Conservation (phyloP, 2,329 filamentous ascomycete species). For the Trichoderma citrinoviride region DNA sequence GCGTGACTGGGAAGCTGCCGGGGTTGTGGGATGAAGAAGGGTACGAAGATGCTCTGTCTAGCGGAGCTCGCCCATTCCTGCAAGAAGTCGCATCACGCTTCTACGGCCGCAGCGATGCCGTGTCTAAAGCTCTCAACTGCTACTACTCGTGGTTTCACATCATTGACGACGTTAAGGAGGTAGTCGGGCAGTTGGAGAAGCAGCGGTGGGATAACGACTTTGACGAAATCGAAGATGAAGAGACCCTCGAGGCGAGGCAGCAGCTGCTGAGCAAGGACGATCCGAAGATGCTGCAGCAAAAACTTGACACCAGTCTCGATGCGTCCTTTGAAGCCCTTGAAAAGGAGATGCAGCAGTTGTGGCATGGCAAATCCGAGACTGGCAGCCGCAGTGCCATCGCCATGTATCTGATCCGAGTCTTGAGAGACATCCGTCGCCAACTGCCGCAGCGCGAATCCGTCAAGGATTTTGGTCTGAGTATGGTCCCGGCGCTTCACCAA, state of each 20-base stretch:
- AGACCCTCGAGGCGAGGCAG: constrained; percentile 65
- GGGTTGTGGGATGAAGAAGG: constrained; percentile 67
- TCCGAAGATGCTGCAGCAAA: constrained; percentile 59
- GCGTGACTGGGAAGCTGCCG: constrained; percentile 47
- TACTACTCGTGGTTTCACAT: constrained; percentile 74
- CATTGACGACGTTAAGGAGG: constrained; percentile 62
- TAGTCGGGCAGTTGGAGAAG: constrained; percentile 63
- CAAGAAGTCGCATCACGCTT: constrained; percentile 65
- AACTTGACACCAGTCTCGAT: constrained; percentile 54
- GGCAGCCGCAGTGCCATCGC: constrained; percentile 52
- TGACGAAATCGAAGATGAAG: constrained; percentile 71
- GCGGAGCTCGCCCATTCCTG: constrained; percentile 67
- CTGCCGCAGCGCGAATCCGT: constrained; percentile 55
- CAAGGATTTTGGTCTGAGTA: constrained; percentile 55
- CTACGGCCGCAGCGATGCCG: constrained; percentile 67
- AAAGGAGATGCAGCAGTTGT: constrained; percentile 50
- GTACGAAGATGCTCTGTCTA: constrained; percentile 62
- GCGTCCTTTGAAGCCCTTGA: constrained; percentile 59
- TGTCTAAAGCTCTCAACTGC: constrained; percentile 58
- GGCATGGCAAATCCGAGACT: constrained; percentile 45
- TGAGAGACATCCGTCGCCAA: constrained; percentile 70
- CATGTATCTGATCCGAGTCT: constrained; percentile 68
- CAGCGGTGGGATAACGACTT: constrained; percentile 75
- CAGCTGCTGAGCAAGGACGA: constrained; percentile 70
- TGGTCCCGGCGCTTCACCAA: constrained; percentile 64